phyloP scores from a whole-genome alignment of 2,329 filamentous ascomycete genomes.

The Penicillium nordicum region DNA sequence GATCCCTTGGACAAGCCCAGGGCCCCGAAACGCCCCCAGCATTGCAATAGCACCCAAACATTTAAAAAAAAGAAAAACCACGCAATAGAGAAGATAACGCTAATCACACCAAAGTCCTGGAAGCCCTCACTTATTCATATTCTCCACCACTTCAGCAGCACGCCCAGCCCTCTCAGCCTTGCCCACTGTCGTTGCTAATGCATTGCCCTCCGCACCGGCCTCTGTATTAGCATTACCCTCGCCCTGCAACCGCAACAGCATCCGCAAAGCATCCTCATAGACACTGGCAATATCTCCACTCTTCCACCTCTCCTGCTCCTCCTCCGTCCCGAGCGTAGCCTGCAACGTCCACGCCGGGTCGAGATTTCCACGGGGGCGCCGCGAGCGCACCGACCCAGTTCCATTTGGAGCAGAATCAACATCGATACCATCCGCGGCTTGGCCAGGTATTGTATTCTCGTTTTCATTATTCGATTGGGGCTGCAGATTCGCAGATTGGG shows the following conservation, averaged over 20 bases:
- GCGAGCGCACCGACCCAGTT: not conserved
- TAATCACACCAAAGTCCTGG: constrained; percentile 7
- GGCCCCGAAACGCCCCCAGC: constrained; percentile 18
- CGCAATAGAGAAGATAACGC: constrained; percentile 6
- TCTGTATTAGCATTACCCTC: constrained; percentile 25
- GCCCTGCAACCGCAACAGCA: constrained; percentile 39
- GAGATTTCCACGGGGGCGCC: not conserved
- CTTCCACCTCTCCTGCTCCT: constrained; percentile 39
- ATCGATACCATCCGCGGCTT: constrained; percentile 25
- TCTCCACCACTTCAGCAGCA: constrained; percentile 48
- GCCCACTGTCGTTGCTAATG: constrained; percentile 46
- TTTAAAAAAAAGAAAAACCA: not conserved
- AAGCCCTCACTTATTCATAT: constrained; percentile 40
- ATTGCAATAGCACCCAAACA: constrained; percentile 1
- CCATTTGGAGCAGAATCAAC: constrained; percentile 25
- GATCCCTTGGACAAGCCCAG: constrained; percentile 10
- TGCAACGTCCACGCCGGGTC: constrained; percentile 32
- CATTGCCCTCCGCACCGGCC: constrained; percentile 29
- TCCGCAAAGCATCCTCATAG: constrained; percentile 41
- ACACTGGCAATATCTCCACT: constrained; percentile 43
- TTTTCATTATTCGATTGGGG: not conserved
- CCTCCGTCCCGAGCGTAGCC: constrained; percentile 31
- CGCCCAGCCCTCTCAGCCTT: constrained; percentile 46
- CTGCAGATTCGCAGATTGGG: constrained; percentile 10
- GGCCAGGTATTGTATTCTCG: not conserved